These are phyloP conservation scores for Pezicula rhizophila DNA, from an alignment of 2,329 filamentous ascomycete species.

Conservation along the genomic window DNA sequence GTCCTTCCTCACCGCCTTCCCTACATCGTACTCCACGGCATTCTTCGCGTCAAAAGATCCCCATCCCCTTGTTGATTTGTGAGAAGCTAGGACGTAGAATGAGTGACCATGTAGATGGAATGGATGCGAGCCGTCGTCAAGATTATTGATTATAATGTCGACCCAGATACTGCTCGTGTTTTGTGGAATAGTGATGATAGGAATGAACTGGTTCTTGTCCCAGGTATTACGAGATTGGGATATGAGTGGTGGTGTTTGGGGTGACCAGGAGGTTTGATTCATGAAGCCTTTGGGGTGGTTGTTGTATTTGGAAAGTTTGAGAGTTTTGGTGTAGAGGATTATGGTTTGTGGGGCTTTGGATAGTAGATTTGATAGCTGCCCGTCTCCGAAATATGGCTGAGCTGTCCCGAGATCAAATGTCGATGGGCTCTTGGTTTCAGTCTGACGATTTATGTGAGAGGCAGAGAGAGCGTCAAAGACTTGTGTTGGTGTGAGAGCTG, in stretches of 20 bases:
- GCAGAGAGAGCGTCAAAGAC: slow-evolving; percentile 26
- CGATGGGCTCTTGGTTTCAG: not conserved
- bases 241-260: slow-evolving; percentile 31
- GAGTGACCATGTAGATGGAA: slow-evolving; percentile 36
- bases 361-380: slow-evolving; percentile 14
- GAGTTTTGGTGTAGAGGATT: slow-evolving; percentile 39
- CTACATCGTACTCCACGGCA: slow-evolving; percentile 14
- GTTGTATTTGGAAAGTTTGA: slow-evolving; percentile 35
- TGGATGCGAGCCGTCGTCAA: slow-evolving; percentile 42
- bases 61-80: slow-evolving; percentile 1
- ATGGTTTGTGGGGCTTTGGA: slow-evolving; percentile 31
- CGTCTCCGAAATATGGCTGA: not conserved
- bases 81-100: slow-evolving; percentile 7
- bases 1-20: slow-evolving; percentile 21
- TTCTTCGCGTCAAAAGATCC: slow-evolving; percentile 25
- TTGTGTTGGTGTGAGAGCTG: slow-evolving; percentile 33
- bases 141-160: slow-evolving; percentile 42
- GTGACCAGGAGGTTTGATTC: slow-evolving; percentile 39
- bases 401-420: not conserved
- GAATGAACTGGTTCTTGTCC: slow-evolving; percentile 35
- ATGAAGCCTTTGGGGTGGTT: slow-evolving; percentile 41
- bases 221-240: slow-evolving; percentile 30
- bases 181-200: slow-evolving; percentile 24
- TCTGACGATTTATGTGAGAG: not conserved
- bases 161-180: slow-evolving; percentile 29